Evolutionary conservation across 345 rosid genomes (phyloP).

Genomic region (Laguncularia racemosa): DNA sequence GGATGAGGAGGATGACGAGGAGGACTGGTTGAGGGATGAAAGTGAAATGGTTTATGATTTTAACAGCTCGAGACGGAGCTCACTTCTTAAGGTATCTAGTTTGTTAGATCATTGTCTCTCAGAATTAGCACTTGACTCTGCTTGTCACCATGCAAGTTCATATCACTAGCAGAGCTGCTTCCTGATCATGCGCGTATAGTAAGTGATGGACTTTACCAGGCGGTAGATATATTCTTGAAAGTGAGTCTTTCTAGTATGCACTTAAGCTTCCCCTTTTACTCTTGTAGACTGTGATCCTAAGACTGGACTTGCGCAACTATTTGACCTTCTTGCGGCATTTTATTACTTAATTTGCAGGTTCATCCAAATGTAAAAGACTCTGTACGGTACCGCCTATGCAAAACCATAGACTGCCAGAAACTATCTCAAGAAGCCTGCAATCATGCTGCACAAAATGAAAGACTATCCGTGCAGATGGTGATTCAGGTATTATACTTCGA

Average conservation of each 20-base stretch:
- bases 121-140: not conserved
- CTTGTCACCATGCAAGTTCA: constrained; percentile 1
- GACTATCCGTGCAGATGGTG: not conserved
- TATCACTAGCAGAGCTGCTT: not conserved
- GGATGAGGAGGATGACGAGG: no score
- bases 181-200: not conserved
- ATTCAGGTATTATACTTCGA: not conserved
- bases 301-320: no score
- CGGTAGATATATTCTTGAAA: not conserved
- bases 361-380: not conserved
- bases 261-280: not conserved
- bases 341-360: not conserved
- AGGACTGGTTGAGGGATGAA: no score
- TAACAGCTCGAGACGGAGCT: not conserved
- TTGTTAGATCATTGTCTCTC: not conserved
- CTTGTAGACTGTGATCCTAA: not conserved
- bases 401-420: constrained; percentile 1
- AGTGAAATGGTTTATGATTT: not conserved
- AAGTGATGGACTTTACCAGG: not conserved
- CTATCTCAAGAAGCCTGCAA: not conserved
- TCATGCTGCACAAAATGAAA: not conserved
- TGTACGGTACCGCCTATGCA: not conserved
- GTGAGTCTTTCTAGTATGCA: not conserved
- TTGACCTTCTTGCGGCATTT: no score
- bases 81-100: not conserved